Evolutionary conservation across 306 rosid genomes (phyloP), one percentile per base, ranked within the genome.

Genomic region (Gastrolobium bilobum): DNA sequence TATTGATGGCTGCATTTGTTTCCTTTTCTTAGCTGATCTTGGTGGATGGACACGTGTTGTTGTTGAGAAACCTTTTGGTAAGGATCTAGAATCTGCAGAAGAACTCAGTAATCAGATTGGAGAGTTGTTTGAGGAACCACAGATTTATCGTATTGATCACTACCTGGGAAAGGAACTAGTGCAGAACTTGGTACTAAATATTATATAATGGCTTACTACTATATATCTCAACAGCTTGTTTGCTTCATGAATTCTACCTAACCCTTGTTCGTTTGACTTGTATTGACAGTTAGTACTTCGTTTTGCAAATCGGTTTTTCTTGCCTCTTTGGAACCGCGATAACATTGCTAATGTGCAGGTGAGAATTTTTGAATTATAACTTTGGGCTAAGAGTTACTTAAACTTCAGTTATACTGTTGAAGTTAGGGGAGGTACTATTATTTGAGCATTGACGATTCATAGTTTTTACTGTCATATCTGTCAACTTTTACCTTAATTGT

Each of bases 11-110:
- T 87, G 65, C 43, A 58, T 69, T 6, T 80, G 48, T 70, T 76
- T 26, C 40, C 42, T 66, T 46, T 82, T 78, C 73, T 37, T 79
- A 91, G 98, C 94, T 79, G 88, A 86, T 82, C 92, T 89, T 79
- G 93, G 96, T 79, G 94, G 98, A 61, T 91, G 98, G 97, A 93
- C 97, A 4, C 94, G 98, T 51, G 64, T 93, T 82, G 94, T 93
- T 84, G 98, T 93, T 67, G 98, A 93, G 87, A 93, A 93, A 82
- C 98, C 98, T 71, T 93, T 93, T 85, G 98, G 98, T 42, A 93
- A 38, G 85, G 97, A 93, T 80, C 87, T 93, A 69, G 85, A 59
- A 38, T 88, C 94, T 84, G 91, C 98, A 34, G 98, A 93, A 81
- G 82, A 84, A 73, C 90, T 93, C 65, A 93, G 97, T 75, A 54